Base-by-base conservation (phyloP, 1,139 yeast genomes). In the Geotrichum macrosporum region DNA sequence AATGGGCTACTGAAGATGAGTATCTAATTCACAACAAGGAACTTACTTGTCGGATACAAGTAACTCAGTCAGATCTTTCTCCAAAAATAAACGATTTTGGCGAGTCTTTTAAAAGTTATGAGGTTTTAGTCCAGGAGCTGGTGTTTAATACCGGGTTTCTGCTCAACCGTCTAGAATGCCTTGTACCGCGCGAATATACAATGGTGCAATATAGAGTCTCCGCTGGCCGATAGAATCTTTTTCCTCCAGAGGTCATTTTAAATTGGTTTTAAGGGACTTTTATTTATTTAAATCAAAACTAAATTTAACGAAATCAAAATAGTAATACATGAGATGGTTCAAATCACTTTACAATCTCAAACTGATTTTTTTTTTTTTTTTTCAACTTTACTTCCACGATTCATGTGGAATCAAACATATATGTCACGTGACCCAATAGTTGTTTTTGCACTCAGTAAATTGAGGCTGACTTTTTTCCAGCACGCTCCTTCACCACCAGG, bases 91-190 rank as follows among this genome's bases (percentile, higher is more conserved):
- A 52, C 36, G 48, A 50, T 21, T 50, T 46, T 38, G 50, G 48
- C n/a, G 58, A 54, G 37, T n/a, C 36, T 32, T 43, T 46, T 5
- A 44, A 44, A 32, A 41, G 50, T 21, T 56, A 47, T 38, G 38
- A 44, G 4, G 57, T 57, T 10, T 34, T 45, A 13, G 41, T 56
- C n/a, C 27, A 50, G 6, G 59, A 56, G 24, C 20, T 57, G 21
- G 52, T 52, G 18, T 34, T 56, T 29, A 56, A 57, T 39, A 53
- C 57, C 16, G 56, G 52, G 1, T 55, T 46, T 30, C 39, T 56
- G 43, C 44, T 56, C 41, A 43, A 48, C n/a, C 36, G 29, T 21
- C 18, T 41, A 4, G 50, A 46, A 26, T n/a, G 15, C 24, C 4
- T 21, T 4, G 43, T 30, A 15, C 26, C 36, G 6, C 26, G 18